These are phyloP conservation scores for Tolypocladium guangdongense DNA, from an alignment of 2,329 filamentous ascomycete genomes.

Conservation along the genomic window DNA sequence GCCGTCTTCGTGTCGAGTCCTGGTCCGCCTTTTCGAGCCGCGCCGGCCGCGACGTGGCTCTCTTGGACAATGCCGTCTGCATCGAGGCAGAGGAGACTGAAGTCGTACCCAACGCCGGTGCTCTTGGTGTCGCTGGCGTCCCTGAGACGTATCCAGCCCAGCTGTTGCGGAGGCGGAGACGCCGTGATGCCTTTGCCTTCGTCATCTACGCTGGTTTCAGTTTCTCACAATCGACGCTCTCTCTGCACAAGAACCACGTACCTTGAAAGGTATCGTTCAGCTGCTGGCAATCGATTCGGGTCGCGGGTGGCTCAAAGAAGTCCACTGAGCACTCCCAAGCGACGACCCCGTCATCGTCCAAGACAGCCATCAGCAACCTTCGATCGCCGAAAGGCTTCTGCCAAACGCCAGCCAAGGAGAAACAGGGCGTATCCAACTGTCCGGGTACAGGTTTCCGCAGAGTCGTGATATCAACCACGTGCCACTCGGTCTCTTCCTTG, in stretches of 20 bases:
- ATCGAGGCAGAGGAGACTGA: constrained; percentile 6
- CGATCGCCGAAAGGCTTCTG: background rate
- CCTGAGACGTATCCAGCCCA: constrained; percentile 8
- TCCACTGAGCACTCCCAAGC: constrained; percentile 10
- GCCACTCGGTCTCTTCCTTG: constrained; percentile 4
- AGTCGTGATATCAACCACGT: constrained; percentile 4
- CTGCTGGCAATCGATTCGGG: constrained; percentile 6
- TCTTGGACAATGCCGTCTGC: constrained; percentile 6
- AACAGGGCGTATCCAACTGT: constrained; percentile 5
- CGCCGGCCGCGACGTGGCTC: constrained; percentile 4
- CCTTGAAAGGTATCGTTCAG: constrained; percentile 5
- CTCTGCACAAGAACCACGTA: background rate
- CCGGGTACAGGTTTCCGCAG: constrained; percentile 5
- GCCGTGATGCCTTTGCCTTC: constrained; percentile 1
- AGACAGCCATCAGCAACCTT: constrained; percentile 7
- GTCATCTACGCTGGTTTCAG: constrained; percentile 4
- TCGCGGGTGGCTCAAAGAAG: constrained; percentile 4
- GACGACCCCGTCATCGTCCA: constrained; percentile 5
- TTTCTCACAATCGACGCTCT: background rate
- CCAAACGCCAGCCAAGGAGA: constrained; percentile 11
- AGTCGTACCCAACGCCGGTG: constrained; percentile 3
- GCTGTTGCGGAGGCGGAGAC: constrained; percentile 4
- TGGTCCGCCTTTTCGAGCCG: constrained; percentile 1
- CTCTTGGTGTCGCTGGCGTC: background rate
- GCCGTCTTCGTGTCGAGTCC: constrained; percentile 3